Evolutionary conservation across 768 basidiomycete species (phyloP), one percentile per base, ranked within the genome.

Genomic region (Coprinopsis marcescibilis): DNA sequence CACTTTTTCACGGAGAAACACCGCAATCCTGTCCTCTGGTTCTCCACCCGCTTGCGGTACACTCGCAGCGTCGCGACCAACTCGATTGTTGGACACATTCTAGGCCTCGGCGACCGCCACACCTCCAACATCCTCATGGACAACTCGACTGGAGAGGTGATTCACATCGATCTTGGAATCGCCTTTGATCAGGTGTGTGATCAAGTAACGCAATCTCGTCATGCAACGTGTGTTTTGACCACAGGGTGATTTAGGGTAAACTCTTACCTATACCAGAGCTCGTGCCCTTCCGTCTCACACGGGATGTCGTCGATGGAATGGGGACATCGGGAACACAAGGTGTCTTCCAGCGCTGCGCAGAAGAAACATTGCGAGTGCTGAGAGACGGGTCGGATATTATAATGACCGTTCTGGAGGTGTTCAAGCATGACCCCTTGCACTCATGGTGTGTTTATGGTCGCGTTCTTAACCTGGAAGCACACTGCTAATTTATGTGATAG

Each of bases 101-200:
- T 98, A 15, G 95, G 95, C 6, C 72, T 99, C 1, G 95, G 95
- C 0, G 95, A 99, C 61, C 78, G 95, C 11, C 95, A 99, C 60
- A 75, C 77, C 4, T 85, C 86, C 34, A 99, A 99, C 64, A 95
- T 99, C 56, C 71, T 99, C 36, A 69, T 98, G 36, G 93, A 98
- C 62, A 78, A 79, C 39, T 62, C 62, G 21, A 82, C 78, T 7
- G 95, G 95, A 13, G 91, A 98, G 58, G 73, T 94, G 36, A 82
- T 98, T 5, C 93, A 96, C 61, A 99, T 99, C 44, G 95, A 99
- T 63, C 72, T 98, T 1, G 95, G 95, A 1, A 92, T 98, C 49
- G 92, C 93, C 0, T 98, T 99, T 63, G 96, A 96, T 50, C 90
- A 91, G 69, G 91, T 89, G 51, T 54, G 73, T 41, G 3, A 27